Percentiles rank a stretch among this genome's conserved stretches.
These are phyloP conservation scores for Penicillium sp. DNA, from an alignment of 2,329 filamentous ascomycete genomes.

Conservation along the genomic window DNA sequence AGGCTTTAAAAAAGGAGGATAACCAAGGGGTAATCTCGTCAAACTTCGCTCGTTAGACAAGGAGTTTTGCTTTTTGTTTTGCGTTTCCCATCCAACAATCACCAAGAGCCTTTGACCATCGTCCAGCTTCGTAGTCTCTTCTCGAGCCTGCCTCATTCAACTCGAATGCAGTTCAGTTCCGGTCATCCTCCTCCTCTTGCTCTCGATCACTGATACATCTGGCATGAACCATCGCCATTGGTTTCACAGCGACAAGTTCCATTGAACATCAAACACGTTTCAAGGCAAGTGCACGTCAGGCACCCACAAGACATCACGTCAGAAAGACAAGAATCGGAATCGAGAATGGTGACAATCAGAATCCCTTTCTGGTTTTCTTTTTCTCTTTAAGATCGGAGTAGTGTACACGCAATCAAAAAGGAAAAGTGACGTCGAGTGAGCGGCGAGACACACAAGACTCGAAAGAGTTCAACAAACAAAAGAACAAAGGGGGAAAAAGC, in stretches of 20 bases:
- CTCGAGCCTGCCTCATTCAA: neutral
- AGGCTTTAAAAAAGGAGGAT: conserved; percentile 27
- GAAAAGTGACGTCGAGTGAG: conserved; percentile 29
- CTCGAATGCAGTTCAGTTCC: neutral
- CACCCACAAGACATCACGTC: neutral
- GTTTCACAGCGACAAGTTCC: neutral
- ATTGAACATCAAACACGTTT: conserved; percentile 1
- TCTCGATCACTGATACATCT: neutral
- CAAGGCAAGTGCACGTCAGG: neutral
- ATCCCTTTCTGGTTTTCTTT: conserved; percentile 23
- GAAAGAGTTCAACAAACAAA: conserved; percentile 23
- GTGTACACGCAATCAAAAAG: conserved; percentile 44
- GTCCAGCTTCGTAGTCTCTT: neutral
- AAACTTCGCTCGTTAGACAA: conserved; percentile 25
- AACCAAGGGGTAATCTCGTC: conserved; percentile 24
- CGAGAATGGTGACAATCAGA: conserved; percentile 19
- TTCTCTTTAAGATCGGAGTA: conserved; percentile 40
- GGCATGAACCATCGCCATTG: neutral
- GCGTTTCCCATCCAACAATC: neutral
- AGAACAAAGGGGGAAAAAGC: conserved; percentile 22
- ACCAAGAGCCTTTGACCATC: neutral
- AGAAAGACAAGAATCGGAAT: conserved; percentile 5
- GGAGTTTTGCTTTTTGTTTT: neutral
- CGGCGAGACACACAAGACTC: conserved; percentile 8
- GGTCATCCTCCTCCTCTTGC: neutral